Evolutionary conservation across 2,329 filamentous ascomycete species (phyloP).

Genomic region (Diaporthe nobilis): DNA sequence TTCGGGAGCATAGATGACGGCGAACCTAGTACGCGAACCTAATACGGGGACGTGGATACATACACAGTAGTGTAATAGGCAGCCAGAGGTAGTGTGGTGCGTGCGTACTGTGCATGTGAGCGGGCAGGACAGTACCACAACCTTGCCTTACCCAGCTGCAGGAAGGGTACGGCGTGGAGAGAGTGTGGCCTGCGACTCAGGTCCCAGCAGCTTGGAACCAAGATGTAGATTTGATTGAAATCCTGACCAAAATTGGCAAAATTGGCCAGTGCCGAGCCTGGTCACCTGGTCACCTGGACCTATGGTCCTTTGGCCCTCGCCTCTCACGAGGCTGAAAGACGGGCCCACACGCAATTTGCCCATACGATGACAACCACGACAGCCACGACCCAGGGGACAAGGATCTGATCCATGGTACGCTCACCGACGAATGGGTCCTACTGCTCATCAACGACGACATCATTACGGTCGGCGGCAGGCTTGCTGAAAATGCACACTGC

Average conservation of each 20-base stretch:
- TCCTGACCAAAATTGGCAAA: conserved; percentile 11
- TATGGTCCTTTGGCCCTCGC: not conserved
- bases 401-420: conserved; percentile 30
- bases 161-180: conserved; percentile 11
- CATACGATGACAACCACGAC: conserved; percentile 24
- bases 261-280: conserved; percentile 26
- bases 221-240: conserved; percentile 27
- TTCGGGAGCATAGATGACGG: not conserved
- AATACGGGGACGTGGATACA: conserved; percentile 17
- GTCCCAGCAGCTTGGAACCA: conserved; percentile 36
- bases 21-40: conserved; percentile 13
- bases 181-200: conserved; percentile 18
- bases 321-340: conserved; percentile 33
- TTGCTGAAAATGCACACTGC: not conserved
- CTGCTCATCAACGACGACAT: not conserved
- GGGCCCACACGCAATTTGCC: conserved; percentile 34
- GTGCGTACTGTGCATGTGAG: conserved; percentile 11
- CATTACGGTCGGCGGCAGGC: not conserved
- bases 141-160: conserved; percentile 25
- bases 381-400: conserved; percentile 14
- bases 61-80: too few species aligned
- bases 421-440: conserved; percentile 13
- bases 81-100: not conserved
- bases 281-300: not conserved
- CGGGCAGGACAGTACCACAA: conserved; percentile 1